Evolutionary conservation across 352 stramenopile species (phyloP).

Genomic region (Globisporangium solare): DNA sequence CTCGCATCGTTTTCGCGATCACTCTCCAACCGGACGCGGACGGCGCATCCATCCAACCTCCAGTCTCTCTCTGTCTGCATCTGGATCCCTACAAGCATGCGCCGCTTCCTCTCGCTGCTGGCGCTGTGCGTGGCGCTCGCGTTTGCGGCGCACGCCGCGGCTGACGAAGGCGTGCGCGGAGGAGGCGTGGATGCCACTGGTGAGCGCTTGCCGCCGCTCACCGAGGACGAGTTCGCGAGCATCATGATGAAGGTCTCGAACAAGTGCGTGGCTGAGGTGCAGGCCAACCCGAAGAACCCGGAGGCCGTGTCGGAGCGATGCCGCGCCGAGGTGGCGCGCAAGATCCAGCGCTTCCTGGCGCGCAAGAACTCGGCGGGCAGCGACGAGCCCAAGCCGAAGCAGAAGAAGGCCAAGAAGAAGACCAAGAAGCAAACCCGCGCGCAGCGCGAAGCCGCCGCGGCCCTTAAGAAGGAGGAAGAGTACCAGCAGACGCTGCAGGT

Average conservation of each 20-base stretch:
- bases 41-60: background rate
- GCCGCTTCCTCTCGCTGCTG: constrained; percentile 39
- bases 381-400: constrained; percentile 27
- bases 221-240: constrained; percentile 52
- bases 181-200: constrained; percentile 32
- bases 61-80: background rate
- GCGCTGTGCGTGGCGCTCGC: constrained; percentile 36
- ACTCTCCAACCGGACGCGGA: background rate
- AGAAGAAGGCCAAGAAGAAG: constrained; percentile 63
- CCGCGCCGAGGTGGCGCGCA: constrained; percentile 42
- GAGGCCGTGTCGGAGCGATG: constrained; percentile 64
- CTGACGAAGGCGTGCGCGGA: constrained; percentile 35
- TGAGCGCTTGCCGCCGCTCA: constrained; percentile 35
- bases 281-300: constrained; percentile 60
- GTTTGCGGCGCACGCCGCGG: constrained; percentile 18
- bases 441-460: constrained; percentile 43
- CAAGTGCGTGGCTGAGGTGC: constrained; percentile 68
- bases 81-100: constrained; percentile 34
- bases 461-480: constrained; percentile 62
- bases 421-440: constrained; percentile 55
- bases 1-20: background rate
- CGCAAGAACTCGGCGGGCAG: constrained; percentile 30
- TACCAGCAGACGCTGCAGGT: constrained; percentile 63
- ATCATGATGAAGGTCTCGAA: constrained; percentile 73
- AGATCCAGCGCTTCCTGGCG: constrained; percentile 61